Conservation (phyloP, 257 asterid genomes). For the Lantana camara region DNA sequence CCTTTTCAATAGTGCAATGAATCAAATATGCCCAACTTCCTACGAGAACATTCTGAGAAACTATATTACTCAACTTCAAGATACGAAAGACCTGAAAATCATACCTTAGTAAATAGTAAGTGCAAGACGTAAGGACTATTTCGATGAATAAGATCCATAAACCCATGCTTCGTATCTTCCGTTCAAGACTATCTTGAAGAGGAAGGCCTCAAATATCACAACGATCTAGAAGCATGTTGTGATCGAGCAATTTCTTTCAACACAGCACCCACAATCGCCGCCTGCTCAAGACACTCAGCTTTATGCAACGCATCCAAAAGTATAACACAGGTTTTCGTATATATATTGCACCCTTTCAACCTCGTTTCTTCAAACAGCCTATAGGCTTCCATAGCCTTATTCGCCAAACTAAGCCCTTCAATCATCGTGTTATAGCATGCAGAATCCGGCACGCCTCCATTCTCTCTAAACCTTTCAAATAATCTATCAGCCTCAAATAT, state of each 20-base stretch:
- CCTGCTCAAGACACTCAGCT: constrained; percentile 93
- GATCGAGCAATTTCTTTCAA: constrained; percentile 87
- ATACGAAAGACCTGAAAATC: too few relatives aligned
- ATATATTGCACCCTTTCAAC: constrained; percentile 70
- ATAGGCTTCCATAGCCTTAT: constrained; percentile 83
- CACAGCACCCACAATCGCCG: constrained; percentile 91
- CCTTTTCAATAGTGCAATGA: too few relatives aligned
- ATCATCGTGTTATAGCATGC: constrained; percentile 89
- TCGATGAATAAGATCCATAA: not conserved
- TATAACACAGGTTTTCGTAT: constrained; percentile 79
- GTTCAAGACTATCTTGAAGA: not conserved
- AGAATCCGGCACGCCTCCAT: constrained; percentile 89
- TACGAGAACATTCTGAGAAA: too few relatives aligned
- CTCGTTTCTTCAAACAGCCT: constrained; percentile 82
- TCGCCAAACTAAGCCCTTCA: constrained; percentile 79
- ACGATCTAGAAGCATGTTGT: constrained; percentile 81
- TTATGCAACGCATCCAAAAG: constrained; percentile 91
- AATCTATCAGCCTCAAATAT: constrained; percentile 71
- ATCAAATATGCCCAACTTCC: too few relatives aligned
- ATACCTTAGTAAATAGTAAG: too few relatives aligned
- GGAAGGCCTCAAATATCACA: constrained; percentile 29
- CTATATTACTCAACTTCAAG: too few relatives aligned
- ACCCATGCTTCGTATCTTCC: not conserved
- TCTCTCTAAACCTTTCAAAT: constrained; percentile 69
- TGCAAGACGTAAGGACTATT: too few relatives aligned